phyloP scores from a whole-genome alignment of 345 rosid species.

The Ceriops zippeliana region DNA sequence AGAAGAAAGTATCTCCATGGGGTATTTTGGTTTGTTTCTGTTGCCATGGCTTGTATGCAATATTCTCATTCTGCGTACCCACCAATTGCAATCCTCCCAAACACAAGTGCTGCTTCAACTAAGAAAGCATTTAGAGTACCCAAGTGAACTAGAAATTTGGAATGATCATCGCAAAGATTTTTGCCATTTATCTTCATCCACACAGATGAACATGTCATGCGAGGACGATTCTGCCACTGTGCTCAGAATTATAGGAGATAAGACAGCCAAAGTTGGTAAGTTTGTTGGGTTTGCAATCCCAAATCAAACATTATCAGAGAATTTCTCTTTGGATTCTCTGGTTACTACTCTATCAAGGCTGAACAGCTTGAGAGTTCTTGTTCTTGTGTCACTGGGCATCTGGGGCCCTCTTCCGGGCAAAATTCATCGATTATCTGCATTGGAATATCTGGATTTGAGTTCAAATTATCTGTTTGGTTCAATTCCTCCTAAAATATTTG shows the following conservation, averaged over 20 bases:
- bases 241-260: constrained; percentile 52
- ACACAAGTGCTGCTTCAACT: constrained; percentile 72
- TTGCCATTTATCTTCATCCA: constrained; percentile 46
- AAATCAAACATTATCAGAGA: constrained; percentile 46
- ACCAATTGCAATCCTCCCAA: constrained; percentile 71
- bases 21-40: constrained; percentile 29
- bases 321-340: constrained; percentile 68
- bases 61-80: constrained; percentile 37
- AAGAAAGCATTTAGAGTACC: constrained; percentile 67
- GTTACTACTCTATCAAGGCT: constrained; percentile 59
- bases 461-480: constrained; percentile 61
- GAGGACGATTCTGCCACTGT: constrained; percentile 46
- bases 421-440: constrained; percentile 55
- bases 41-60: constrained; percentile 46
- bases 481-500: constrained; percentile 59
- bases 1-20: constrained; percentile 34
- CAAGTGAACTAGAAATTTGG: constrained; percentile 65
- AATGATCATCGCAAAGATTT: constrained; percentile 46
- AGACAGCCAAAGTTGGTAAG: constrained; percentile 28
- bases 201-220: constrained; percentile 55
- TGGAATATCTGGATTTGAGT: constrained; percentile 65
- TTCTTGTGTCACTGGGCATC: constrained; percentile 58
- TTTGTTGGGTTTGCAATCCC: constrained; percentile 47
- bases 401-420: constrained; percentile 81
- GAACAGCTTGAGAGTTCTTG: constrained; percentile 51